phyloP scores from a whole-genome alignment of 352 stramenopile species.

The Thraustochytrium striatum region DNA sequence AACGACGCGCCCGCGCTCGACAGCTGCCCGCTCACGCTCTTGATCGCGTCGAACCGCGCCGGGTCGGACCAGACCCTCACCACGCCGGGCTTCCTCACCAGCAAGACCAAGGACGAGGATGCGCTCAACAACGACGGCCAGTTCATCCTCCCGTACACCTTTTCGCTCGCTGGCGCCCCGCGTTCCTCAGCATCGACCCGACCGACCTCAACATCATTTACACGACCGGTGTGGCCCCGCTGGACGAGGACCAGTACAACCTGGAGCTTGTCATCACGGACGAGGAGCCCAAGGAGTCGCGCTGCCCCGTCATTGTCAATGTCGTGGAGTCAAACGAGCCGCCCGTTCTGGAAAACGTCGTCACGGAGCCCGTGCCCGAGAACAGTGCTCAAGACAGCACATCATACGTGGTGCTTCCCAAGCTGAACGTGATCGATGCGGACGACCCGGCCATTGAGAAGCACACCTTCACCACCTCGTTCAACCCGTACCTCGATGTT shows the following conservation, averaged over 20 bases:
- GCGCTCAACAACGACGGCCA: not conserved
- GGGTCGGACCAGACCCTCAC: slow-evolving; percentile 6
- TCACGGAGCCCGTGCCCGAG: not conserved
- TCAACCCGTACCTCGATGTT: slow-evolving; percentile 18
- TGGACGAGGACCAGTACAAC: not conserved
- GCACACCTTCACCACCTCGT: slow-evolving; percentile 16
- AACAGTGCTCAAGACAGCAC: not conserved
- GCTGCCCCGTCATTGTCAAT: not conserved
- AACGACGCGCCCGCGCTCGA: slow-evolving; percentile 24
- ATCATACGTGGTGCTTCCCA: not conserved
- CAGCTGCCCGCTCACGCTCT: not conserved
- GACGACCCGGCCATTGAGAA: slow-evolving; percentile 9
- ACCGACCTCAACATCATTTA: not conserved
- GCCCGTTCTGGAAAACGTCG: not conserved
- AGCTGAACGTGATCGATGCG: not conserved
- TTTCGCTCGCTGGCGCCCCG: not conserved
- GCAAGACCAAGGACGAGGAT: slow-evolving; percentile 20
- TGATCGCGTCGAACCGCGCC: slow-evolving; percentile 1
- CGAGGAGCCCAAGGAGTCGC: not conserved
- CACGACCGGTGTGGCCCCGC: too few species aligned
- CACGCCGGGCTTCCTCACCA: not conserved
- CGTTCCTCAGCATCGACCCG: not conserved
- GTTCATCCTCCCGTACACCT: not conserved
- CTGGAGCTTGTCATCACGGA: not conserved
- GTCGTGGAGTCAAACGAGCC: not conserved